Evolutionary conservation across 192 early-diverging fungal genomes (phyloP).

Genomic region (Oehlia diaphana): DNA sequence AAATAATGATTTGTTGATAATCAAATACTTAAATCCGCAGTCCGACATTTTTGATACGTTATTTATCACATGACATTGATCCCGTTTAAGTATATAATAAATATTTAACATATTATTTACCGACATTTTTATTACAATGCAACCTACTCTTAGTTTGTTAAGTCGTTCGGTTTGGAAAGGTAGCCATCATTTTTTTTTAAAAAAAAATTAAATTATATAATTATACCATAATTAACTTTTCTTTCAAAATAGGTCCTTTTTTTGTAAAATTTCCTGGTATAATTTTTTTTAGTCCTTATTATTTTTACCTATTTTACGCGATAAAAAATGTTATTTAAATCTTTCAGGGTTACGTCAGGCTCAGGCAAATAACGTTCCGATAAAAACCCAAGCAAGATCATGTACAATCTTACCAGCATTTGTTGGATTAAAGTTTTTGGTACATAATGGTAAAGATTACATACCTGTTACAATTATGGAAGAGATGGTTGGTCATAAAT

Average conservation of each 20-base stretch:
- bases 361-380: slow-evolving; percentile 59
- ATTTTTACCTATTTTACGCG: no score
- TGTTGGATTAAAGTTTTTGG: slow-evolving; percentile 83
- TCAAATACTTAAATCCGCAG: no score
- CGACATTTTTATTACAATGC: not conserved
- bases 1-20: no score
- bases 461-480: slow-evolving; percentile 80
- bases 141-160: not conserved
- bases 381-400: slow-evolving; percentile 75
- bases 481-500: slow-evolving; percentile 92
- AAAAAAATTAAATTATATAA: no score
- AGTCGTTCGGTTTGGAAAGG: slow-evolving; percentile 2
- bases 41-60: no score
- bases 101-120: no score
- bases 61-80: no score
- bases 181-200: not conserved
- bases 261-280: slow-evolving; percentile 17
- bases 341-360: slow-evolving; percentile 54
- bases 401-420: slow-evolving; percentile 90
- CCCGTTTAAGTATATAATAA: no score
- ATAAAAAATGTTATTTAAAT: no score
- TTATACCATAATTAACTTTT: not conserved
- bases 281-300: not conserved
- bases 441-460: slow-evolving; percentile 94
- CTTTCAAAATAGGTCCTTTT: slow-evolving; percentile 7